These are phyloP conservation scores for Cryptosporidium sp. DNA, from an alignment of 169 alveolate genomes.

Conservation along the genomic window DNA sequence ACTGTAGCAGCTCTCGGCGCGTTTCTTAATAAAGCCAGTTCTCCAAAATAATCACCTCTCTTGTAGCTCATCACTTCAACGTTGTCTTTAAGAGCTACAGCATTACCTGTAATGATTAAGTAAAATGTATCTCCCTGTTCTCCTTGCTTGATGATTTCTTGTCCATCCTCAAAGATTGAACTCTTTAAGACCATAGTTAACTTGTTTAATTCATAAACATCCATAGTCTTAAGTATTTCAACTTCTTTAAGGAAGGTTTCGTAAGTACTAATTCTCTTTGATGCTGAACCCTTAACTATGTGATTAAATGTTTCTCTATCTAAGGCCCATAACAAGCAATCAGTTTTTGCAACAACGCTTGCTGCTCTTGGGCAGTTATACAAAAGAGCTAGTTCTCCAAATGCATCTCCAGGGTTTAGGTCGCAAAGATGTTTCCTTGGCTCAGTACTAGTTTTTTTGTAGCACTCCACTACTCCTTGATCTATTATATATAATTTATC, in stretches of 20 bases:
- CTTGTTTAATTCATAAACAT: slow-evolving; percentile 93
- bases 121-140: slow-evolving; percentile 93
- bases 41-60: slow-evolving; percentile 97
- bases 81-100: slow-evolving; percentile 92
- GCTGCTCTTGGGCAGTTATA: slow-evolving; percentile 97
- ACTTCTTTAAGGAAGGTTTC: slow-evolving; percentile 90
- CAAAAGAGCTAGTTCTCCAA: slow-evolving; percentile 97
- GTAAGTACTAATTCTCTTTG: slow-evolving; percentile 92
- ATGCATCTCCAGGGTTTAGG: slow-evolving; percentile 92
- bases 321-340: slow-evolving; percentile 90
- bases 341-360: slow-evolving; percentile 91
- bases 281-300: slow-evolving; percentile 94
- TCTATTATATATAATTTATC: slow-evolving; percentile 92
- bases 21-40: slow-evolving; percentile 92
- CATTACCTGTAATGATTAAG: slow-evolving; percentile 93
- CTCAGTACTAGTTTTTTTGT: slow-evolving; percentile 83
- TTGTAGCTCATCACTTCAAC: slow-evolving; percentile 88
- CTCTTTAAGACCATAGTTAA: slow-evolving; percentile 93
- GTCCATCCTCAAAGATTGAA: slow-evolving; percentile 86
- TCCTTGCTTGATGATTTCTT: slow-evolving; percentile 94
- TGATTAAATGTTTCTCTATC: slow-evolving; percentile 95
- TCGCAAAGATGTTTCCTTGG: slow-evolving; percentile 84
- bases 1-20: slow-evolving; percentile 96
- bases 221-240: slow-evolving; percentile 90
- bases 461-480: slow-evolving; percentile 91